Evolutionary conservation across 306 rosid species (phyloP).

Genomic region (Trifolium subterraneum): DNA sequence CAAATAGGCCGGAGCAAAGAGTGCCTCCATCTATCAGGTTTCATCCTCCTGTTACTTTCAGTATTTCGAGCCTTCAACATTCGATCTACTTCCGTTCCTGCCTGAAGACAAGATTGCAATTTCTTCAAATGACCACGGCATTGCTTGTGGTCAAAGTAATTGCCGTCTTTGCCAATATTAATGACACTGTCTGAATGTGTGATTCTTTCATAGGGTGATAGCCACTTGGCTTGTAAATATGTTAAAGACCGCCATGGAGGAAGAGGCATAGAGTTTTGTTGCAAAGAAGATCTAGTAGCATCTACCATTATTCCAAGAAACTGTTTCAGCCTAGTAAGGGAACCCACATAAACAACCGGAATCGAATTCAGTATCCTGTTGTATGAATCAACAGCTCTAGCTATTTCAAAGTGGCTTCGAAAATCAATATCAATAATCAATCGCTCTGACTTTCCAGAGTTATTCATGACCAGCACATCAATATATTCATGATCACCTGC

Average conservation of each 20-base stretch:
- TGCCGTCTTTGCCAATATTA: slow-evolving; percentile 6
- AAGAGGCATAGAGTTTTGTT: slow-evolving; percentile 94
- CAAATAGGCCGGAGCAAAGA: slow-evolving; percentile 55
- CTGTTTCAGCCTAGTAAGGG: slow-evolving; percentile 71
- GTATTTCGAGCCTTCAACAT: slow-evolving; percentile 61
- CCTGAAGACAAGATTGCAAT: slow-evolving; percentile 75
- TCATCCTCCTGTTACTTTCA: slow-evolving; percentile 69
- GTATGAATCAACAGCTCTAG: slow-evolving; percentile 92
- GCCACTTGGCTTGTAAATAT: slow-evolving; percentile 91
- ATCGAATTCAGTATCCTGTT: slow-evolving; percentile 79
- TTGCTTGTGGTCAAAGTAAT: slow-evolving; percentile 64
- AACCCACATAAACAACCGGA: slow-evolving; percentile 83
- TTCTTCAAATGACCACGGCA: slow-evolving; percentile 80
- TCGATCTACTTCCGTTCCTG: slow-evolving; percentile 72
- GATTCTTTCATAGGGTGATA: slow-evolving; percentile 72
- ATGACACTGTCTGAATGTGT: slow-evolving; percentile 51
- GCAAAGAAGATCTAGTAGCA: slow-evolving; percentile 81
- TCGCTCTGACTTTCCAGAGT: slow-evolving; percentile 68
- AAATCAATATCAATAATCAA: slow-evolving; percentile 86
- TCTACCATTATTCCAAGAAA: slow-evolving; percentile 88
- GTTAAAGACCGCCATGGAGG: slow-evolving; percentile 97
- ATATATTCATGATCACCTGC: slow-evolving; percentile 95
- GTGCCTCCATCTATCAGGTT: slow-evolving; percentile 69
- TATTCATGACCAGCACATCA: slow-evolving; percentile 68
- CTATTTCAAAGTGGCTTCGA: slow-evolving; percentile 96